Base-by-base conservation (phyloP, 495 filamentous ascomycete genomes). In the Cetradonia linearis region DNA sequence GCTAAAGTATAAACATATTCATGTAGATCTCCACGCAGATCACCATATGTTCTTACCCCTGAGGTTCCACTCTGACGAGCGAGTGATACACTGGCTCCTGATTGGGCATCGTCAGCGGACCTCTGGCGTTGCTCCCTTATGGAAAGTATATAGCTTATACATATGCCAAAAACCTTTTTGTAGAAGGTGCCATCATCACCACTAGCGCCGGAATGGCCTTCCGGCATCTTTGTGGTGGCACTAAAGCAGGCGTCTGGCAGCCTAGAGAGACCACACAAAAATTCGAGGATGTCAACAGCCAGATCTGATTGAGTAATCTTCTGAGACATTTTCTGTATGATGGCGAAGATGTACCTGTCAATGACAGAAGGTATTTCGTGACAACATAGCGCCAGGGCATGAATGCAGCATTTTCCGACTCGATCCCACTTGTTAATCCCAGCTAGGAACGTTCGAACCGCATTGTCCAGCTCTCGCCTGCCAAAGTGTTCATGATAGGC, bases 241-340 rank as follows among this genome's bases (percentile, higher is more conserved):
- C 94, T 95, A 66, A 83, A 80, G 70, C 90, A 95, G 4, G 97
- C 78, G 56, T 88, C 82, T 11, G 88, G 89, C 46, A 96, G 70
- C 25, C 93, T 84, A 31, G 92, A 89, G 28, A 99, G 80, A 47
- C 89, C 84, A 10, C 87, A 85, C 36, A 97, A 73, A 66, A 97
- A 97, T 65, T 97, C 94, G 55, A 99, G 76, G 52, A 97, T 93
- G 68, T 97, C 92, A 55, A 96, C 85, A 18, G 91, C 89, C 56
- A 96, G 84, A 50, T 89, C 81, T 3, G 88, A 84, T 67, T 96
- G 89, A 13, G 92, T 96, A 66, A 97, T 95, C 62, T 96, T 89
- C 66, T 92, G 89, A 7, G 91, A 84, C 86, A 97, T 94, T 67
- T 86, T 91, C 67, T 90, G 86, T 44, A 97, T 76, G 59, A 97